These are phyloP conservation scores for Chrysosporium keratinophilum DNA, from an alignment of 2,329 filamentous ascomycete genomes.

Conservation along the genomic window DNA sequence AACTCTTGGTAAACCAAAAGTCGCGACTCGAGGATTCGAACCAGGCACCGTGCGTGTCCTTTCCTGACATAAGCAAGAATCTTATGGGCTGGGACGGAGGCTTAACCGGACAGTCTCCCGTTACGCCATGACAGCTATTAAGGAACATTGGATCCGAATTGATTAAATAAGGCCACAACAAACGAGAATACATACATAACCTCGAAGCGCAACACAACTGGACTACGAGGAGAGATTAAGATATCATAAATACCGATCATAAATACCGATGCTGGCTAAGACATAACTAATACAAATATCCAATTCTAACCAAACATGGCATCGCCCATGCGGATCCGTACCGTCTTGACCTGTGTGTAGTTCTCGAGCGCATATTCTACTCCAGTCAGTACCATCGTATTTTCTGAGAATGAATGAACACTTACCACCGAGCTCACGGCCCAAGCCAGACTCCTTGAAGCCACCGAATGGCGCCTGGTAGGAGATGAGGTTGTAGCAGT, in stretches of 20 bases:
- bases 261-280: background rate
- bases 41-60: conserved; percentile 35
- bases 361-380: conserved; percentile 39
- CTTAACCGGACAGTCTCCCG: conserved; percentile 10
- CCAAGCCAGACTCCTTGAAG: conserved; percentile 37
- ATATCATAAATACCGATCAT: background rate
- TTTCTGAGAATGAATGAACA: background rate
- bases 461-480: conserved; percentile 44
- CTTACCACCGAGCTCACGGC: conserved; percentile 36
- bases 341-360: conserved; percentile 42
- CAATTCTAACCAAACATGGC: conserved; percentile 39
- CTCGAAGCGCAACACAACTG: no score
- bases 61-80: conserved; percentile 5
- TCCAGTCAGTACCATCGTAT: background rate
- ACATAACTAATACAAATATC: no score
- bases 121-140: conserved; percentile 17
- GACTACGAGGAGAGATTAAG: no score
- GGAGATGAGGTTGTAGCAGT: conserved; percentile 63
- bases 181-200: background rate
- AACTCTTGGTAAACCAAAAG: conserved; percentile 15
- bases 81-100: background rate
- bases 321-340: conserved; percentile 37
- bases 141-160: background rate
- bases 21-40: conserved; percentile 46
- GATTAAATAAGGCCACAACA: background rate